Evolutionary conservation across 768 basidiomycete genomes (phyloP).

Genomic region (Trametes cinnabarina): DNA sequence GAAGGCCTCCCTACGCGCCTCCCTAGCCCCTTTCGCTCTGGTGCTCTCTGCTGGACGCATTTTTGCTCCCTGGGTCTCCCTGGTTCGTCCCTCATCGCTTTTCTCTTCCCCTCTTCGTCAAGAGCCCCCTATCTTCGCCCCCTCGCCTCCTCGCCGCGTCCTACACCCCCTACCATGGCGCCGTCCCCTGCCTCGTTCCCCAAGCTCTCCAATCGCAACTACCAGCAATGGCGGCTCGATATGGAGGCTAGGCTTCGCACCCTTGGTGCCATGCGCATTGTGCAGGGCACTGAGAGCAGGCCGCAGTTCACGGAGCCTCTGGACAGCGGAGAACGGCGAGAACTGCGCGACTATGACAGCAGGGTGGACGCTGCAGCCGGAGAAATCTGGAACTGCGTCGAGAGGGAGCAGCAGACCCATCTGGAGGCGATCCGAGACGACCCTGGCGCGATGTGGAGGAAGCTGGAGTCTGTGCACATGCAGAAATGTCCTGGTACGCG

Average conservation of each 20-base stretch:
- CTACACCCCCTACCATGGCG: not conserved
- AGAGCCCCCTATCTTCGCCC: not conserved
- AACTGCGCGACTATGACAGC: too few species aligned
- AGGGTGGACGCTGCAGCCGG: slow-evolving; percentile 1
- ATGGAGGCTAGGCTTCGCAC: too few species aligned
- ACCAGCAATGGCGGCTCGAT: slow-evolving; percentile 4
- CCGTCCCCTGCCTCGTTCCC: not conserved
- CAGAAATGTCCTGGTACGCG: slow-evolving; percentile 13
- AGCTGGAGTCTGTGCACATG: slow-evolving; percentile 16
- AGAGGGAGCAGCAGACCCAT: slow-evolving; percentile 9
- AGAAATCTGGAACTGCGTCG: slow-evolving; percentile 2
- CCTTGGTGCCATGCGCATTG: too few species aligned
- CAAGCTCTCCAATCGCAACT: slow-evolving; percentile 11
- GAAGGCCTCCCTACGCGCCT: not conserved
- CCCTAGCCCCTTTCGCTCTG: not conserved
- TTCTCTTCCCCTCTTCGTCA: not conserved
- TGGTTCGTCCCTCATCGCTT: not conserved
- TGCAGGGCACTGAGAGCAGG: too few species aligned
- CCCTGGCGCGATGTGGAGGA: slow-evolving; percentile 12
- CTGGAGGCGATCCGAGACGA: slow-evolving; percentile 5
- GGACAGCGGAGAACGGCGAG: too few species aligned
- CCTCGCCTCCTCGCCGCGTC: not conserved
- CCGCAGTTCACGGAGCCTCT: too few species aligned
- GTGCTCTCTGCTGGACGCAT: not conserved
- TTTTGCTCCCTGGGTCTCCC: not conserved